Evolutionary conservation across 2,329 filamentous ascomycete genomes (phyloP), one percentile per base, ranked within the genome.

Genomic region (Aspergillus hiratsukae): DNA sequence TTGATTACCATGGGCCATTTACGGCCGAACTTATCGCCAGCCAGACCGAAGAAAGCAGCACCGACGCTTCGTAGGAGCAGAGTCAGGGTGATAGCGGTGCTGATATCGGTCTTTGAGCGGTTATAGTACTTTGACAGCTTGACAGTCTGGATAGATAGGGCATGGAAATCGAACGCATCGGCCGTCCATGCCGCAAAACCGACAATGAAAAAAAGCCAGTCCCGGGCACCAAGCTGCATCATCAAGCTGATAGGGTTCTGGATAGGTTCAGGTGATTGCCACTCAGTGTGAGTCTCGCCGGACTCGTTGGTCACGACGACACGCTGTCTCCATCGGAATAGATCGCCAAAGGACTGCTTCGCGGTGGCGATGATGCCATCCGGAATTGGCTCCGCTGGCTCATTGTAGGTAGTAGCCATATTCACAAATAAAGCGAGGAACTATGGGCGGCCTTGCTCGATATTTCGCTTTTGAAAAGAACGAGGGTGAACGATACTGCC

Each of bases 151-250:
- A 93, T 89, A 4, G 86, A 89, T 8, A 93, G 80, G 27, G 89
- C 87, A 73, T 91, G 88, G 69, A 92, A 93, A 72, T 91, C 89
- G 70, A 92, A 93, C 3, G 89, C 89, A 70, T 93, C 90, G 55
- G 88, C 89, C 1, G 84, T 88, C 90, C 90, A 93, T 17, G 88
- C 86, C 35, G 81, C 73, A 68, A 92, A 85, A 3, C 88, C 89
- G 10, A 91, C 87, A 43, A 88, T 61, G 75, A 93, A 86, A 76
- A 89, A 91, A 17, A 89, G 67, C 89, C 89, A 93, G 68, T 88
- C 85, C 58, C 80, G 83, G 25, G 77, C 76, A 3, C 79, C 81
- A 17, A 94, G 80, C 72, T 86, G 81, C 28, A 78, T 80, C 59
- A 91, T 78, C 29, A 93, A 79, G 40, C 79, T 83, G 73, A 93